Evolutionary conservation across 495 filamentous ascomycete species (phyloP), one percentile per base, ranked within the genome.

Genomic region (Peziza echinospora): DNA sequence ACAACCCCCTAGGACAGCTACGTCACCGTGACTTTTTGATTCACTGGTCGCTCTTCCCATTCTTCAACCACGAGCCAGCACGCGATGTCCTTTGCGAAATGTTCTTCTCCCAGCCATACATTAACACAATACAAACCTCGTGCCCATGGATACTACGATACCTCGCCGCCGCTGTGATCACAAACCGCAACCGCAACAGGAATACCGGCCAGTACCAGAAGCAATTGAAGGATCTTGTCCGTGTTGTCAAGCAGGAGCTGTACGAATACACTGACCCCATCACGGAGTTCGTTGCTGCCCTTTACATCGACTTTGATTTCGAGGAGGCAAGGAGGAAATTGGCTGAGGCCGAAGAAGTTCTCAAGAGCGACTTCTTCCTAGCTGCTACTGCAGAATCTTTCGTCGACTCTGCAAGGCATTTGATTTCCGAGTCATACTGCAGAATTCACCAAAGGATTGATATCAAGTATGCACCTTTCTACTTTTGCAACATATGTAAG

Each of bases 371-470:
- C 64, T 94, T 96, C 75, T 97, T 97, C 78, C 74, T 96, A 24
- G 75, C 80, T 43, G 75, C 75, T 26, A 70, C 82, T 5, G 77
- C 84, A 9, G 87, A 93, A 59, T 70, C 76, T 16, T 97, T 97
- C 58, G 83, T 97, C 49, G 91, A 97, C 58, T 77, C 83, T 44
- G 89, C 89, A 30, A 70, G 89, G 53, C 89, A 96, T 67, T 67
- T 96, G 45, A 94, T 97, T 63, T 96, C 86, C 7, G 89, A 97
- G 69, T 80, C 73, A 62, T 96, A 97, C 71, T 96, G 91, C 81
- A 96, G 96, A 74, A 97, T 97, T 60, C 89, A 94, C 65, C 83
- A 93, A 51, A 74, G 89, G 48, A 97, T 97, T 51, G 85, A 94
- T 62, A 93, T 97, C 63, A 85, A 85, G 75, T 37, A 7, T 17